Evolutionary conservation across 2,329 filamentous ascomycete species (phyloP).

Genomic region (Ambrosiella cleistominuta): DNA sequence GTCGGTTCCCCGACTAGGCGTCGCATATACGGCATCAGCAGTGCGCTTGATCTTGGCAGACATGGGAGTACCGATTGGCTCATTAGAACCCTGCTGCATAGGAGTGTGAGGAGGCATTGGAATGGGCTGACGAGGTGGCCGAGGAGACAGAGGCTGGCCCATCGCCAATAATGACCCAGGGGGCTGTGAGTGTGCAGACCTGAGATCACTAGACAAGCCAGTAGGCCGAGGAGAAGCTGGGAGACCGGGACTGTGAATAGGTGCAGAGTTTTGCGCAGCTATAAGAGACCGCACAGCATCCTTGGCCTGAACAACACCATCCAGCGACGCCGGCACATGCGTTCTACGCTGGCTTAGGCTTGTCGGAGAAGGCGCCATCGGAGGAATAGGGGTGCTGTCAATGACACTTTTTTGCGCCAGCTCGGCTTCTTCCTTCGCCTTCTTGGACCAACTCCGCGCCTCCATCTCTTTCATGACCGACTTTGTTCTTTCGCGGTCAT

Average conservation of each 20-base stretch:
- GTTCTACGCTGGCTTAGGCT: conserved; percentile 24
- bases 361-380: conserved; percentile 18
- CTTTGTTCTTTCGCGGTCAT: conserved; percentile 60
- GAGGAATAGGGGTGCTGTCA: conserved; percentile 5
- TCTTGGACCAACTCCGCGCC: conserved; percentile 55
- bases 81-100: conserved; percentile 15
- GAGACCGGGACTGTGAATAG: conserved; percentile 40
- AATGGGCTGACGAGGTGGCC: conserved; percentile 55
- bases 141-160: conserved; percentile 46
- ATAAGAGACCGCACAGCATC: background rate
- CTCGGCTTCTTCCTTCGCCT: conserved; percentile 33
- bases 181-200: background rate
- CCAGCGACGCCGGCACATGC: conserved; percentile 31
- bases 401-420: conserved; percentile 2
- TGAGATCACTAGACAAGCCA: conserved; percentile 16
- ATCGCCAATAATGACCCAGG: conserved; percentile 14
- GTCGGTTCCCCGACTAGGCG: conserved; percentile 16
- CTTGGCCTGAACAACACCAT: conserved; percentile 30
- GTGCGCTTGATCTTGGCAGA: conserved; percentile 19
- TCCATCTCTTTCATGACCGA: conserved; percentile 50
- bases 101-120: conserved; percentile 55
- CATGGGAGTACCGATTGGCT: conserved; percentile 18
- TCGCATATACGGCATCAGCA: background rate
- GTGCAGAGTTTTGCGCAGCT: conserved; percentile 19
- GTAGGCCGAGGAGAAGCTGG: conserved; percentile 42